phyloP scores from a whole-genome alignment of 2,329 filamentous ascomycete species.

The Nigrospora oryzae region DNA sequence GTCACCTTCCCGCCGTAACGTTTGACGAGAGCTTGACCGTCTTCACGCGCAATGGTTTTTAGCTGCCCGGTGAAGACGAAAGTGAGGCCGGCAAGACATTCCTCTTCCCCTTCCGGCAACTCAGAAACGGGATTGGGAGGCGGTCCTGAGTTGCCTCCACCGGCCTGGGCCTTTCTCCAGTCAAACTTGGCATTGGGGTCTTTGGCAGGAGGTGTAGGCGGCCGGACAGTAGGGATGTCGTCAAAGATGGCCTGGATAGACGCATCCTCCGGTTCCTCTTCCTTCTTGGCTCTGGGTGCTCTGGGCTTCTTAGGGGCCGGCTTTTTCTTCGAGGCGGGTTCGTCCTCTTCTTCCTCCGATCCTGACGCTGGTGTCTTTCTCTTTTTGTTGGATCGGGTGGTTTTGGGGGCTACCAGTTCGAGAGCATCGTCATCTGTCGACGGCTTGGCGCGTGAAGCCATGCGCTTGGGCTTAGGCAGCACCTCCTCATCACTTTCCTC shows the following conservation, averaged over 20 bases:
- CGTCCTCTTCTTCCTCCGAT: constrained; percentile 45
- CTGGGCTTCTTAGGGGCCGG: constrained; percentile 49
- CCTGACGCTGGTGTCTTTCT: constrained; percentile 50
- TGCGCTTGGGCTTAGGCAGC: constrained; percentile 49
- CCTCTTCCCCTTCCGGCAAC: constrained; percentile 74
- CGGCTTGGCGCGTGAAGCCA: constrained; percentile 35
- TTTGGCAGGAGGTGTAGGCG: constrained; percentile 75
- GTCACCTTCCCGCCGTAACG: constrained; percentile 90
- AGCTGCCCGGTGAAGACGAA: constrained; percentile 96
- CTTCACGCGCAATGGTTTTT: constrained; percentile 71
- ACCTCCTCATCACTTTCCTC: constrained; percentile 67
- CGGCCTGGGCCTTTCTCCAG: constrained; percentile 54
- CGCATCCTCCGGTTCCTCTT: constrained; percentile 57
- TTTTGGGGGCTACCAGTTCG: constrained; percentile 19
- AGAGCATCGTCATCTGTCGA: constrained; percentile 20
- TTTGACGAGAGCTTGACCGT: constrained; percentile 80
- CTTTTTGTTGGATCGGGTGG: constrained; percentile 34
- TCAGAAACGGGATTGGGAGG: constrained; percentile 60
- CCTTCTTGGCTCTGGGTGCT: constrained; percentile 55
- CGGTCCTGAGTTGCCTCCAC: constrained; percentile 53
- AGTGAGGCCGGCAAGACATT: constrained; percentile 79
- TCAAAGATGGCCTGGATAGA: constrained; percentile 78
- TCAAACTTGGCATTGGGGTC: constrained; percentile 70
- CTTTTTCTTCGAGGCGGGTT: constrained; percentile 43
- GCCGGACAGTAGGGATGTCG: constrained; percentile 72